phyloP scores from a whole-genome alignment of 371 early-diverging fungal genomes.

The Saksenaea oblongispora region DNA sequence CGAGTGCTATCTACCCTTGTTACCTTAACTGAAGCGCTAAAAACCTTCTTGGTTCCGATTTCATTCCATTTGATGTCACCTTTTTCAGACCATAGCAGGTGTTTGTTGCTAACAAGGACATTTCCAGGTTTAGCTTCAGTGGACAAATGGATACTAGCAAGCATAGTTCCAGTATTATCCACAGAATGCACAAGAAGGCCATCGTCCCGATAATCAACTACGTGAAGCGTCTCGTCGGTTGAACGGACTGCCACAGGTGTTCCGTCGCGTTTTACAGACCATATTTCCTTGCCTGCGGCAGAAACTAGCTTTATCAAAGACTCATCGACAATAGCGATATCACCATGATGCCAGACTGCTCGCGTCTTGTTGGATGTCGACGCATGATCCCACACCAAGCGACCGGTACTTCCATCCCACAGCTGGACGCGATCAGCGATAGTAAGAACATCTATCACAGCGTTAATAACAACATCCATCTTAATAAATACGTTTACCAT shows the following conservation, averaged over 20 bases:
- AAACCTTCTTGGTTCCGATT: constrained; percentile 28
- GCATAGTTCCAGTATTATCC: neutral
- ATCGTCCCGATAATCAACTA: neutral
- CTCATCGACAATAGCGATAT: constrained; percentile 14
- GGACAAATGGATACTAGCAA: constrained; percentile 2
- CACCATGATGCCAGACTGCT: constrained; percentile 19
- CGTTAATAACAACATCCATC: constrained; percentile 36
- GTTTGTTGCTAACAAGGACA: constrained; percentile 19
- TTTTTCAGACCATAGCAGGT: constrained; percentile 41
- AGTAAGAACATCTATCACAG: constrained; percentile 16
- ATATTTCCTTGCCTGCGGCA: constrained; percentile 19
- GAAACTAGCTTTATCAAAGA: constrained; percentile 15
- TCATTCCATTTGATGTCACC: constrained; percentile 35
- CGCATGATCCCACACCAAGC: constrained; percentile 13
- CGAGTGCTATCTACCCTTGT: neutral
- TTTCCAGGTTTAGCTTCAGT: constrained; percentile 14
- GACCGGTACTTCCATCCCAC: constrained; percentile 12
- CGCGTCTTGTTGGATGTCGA: constrained; percentile 7
- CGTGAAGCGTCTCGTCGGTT: neutral
- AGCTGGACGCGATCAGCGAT: constrained; percentile 4
- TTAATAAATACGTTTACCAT: constrained; percentile 19
- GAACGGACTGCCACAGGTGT: neutral
- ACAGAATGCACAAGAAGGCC: neutral
- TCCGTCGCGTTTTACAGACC: constrained; percentile 19
- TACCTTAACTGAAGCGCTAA: constrained; percentile 23